A percentile compares a stretch with the other conserved stretches of the same genome.
Evolutionary conservation across 108 stramenopile genomes (phyloP).

Genomic region (Skeletonema tropicum): DNA sequence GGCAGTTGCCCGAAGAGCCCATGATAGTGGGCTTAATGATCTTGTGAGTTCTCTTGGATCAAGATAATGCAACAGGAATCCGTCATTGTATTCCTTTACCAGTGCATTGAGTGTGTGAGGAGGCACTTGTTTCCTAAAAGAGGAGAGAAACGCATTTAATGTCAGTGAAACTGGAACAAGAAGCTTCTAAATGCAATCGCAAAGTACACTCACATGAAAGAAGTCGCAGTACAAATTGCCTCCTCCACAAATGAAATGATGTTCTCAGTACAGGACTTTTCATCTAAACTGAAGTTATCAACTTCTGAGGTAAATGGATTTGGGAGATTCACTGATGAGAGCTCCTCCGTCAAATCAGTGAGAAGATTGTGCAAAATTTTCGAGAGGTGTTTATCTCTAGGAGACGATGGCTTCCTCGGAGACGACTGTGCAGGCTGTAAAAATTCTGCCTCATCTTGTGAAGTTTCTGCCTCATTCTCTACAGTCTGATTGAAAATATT

Average conservation of each 20-base stretch:
- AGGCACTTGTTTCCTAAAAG: background rate
- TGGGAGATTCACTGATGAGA: conserved; percentile 1
- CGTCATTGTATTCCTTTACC: conserved; percentile 1
- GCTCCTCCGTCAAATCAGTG: conserved; percentile 10
- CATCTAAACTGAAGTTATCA: background rate
- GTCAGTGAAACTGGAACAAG: too few relatives aligned
- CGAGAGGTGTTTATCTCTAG: background rate
- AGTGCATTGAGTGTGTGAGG: background rate
- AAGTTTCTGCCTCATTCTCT: background rate
- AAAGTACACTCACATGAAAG: too few relatives aligned
- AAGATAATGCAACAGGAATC: conserved; percentile 11
- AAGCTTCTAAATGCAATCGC: too few relatives aligned
- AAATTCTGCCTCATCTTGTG: background rate
- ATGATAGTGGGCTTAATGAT: background rate
- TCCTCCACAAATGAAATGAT: conserved; percentile 16
- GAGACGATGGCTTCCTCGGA: conserved; percentile 4
- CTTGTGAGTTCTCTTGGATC: conserved; percentile 1
- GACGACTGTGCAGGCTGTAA: background rate
- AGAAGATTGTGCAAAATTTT: conserved; percentile 3
- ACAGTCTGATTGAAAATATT: background rate
- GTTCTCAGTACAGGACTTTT: background rate
- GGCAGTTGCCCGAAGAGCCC: conserved; percentile 20
- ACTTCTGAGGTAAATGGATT: background rate
- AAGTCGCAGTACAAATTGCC: background rate
- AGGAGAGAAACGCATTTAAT: too few relatives aligned